Evolutionary conservation across 2,329 filamentous ascomycete genomes (phyloP), one percentile per base, ranked within the genome.

Genomic region (Stemphylium beticola): DNA sequence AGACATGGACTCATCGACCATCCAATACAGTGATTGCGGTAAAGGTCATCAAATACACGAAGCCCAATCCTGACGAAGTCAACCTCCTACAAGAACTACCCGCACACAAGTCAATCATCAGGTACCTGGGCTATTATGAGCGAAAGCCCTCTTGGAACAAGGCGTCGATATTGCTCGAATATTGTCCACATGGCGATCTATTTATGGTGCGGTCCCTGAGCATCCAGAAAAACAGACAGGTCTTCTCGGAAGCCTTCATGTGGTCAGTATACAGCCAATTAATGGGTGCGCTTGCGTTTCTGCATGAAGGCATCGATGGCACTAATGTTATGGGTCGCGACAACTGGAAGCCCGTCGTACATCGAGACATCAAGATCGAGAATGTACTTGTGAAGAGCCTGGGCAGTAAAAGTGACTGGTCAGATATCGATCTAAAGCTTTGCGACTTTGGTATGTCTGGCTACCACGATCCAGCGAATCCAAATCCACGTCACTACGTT

Each of bases 301-400:
- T 69, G 3, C 67, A 69, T 49, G 53, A 61, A 26, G 65, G 65
- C 4, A 52, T 58, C 4, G 60, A 60, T 33, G 39, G 33, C 2
- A 15, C 24, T 9, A 14, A 43, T 5, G 36, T 46, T 2, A 20
- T 17, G 1, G 48, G 53, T 18, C 37, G 22, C 22, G 39, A 58
- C 34, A 9, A 96, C 78, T 88, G 89, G 71, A 88, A 91, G 71
- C 92, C 96, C 73, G 93, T 98, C 72, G 91, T 97, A 9, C 95
- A 98, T 74, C 88, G 93, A 52, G 93, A 98, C 67, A 96, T 98
- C 76, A 96, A 96, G 75, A 90, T 91, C 0, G 92, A 96, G 71
- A 96, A 97, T 66, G 96, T 98, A 24, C 78, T 98, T 6, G 78
- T 97, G 20, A 43, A 52, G 26, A 47, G 17, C 14, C 14, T 65